phyloP scores from a whole-genome alignment of 305 asterid species.

The Plantago coronopus region DNA sequence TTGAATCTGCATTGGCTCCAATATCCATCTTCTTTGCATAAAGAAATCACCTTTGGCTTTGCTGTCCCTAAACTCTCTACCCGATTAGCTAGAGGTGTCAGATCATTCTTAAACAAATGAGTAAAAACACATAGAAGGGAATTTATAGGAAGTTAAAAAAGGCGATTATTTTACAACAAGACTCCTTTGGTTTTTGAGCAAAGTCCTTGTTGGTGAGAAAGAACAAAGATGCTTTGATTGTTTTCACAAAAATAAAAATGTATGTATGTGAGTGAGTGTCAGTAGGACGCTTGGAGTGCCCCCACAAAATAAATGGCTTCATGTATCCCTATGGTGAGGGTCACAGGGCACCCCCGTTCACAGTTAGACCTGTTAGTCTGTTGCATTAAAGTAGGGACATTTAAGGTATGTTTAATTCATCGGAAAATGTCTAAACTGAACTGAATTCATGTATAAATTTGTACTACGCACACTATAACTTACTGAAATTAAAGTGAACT shows the following conservation, averaged over 20 bases:
- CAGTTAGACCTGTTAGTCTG: conserved; percentile 3
- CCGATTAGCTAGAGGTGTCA: no score
- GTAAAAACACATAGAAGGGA: no score
- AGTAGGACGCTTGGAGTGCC: conserved; percentile 21
- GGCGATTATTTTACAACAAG: conserved; percentile 1
- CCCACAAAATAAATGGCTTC: conserved; percentile 30
- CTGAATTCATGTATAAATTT: no score
- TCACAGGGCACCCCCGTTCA: conserved; percentile 9
- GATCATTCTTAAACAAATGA: no score
- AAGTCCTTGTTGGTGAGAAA: conserved; percentile 1
- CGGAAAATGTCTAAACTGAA: no score
- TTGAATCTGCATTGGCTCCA: conserved; percentile 31
- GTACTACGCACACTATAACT: no score
- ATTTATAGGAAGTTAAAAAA: no score
- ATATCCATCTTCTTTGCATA: conserved; percentile 16
- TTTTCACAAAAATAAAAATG: not conserved
- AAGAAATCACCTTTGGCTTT: conserved; percentile 6
- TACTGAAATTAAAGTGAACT: no score
- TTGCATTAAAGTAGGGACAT: no score
- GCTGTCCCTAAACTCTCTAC: conserved; percentile 1
- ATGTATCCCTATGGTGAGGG: conserved; percentile 16
- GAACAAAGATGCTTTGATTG: conserved; percentile 15
- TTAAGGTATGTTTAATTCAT: no score
- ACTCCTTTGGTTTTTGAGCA: not conserved
- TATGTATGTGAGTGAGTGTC: not conserved